Percentiles rank a stretch among this genome's conserved stretches.
phyloP scores from a whole-genome alignment of 495 filamentous ascomycete species.

The Cercophora newfieldiana region DNA sequence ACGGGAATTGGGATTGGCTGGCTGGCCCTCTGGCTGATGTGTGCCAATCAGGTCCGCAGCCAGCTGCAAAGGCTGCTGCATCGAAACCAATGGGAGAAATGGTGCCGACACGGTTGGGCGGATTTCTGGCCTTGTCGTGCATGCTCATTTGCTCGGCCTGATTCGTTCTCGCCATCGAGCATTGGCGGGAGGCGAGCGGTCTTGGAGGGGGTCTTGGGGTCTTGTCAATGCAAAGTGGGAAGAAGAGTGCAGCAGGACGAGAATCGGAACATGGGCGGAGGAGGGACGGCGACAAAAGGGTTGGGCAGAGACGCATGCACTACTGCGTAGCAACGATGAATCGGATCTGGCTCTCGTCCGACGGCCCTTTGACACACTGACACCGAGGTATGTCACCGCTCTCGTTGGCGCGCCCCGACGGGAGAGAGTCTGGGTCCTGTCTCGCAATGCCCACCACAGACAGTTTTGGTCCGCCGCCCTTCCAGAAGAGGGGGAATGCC shows the following conservation, averaged over 20 bases:
- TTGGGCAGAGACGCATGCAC: conserved; percentile 38
- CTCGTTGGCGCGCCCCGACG: neutral
- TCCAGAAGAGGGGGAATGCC: neutral
- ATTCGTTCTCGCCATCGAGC: conserved; percentile 19
- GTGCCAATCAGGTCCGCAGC: conserved; percentile 32
- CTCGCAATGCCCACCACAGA: conserved; percentile 7
- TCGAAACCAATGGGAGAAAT: conserved; percentile 27
- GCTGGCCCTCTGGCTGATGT: conserved; percentile 15
- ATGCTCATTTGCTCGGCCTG: conserved; percentile 18
- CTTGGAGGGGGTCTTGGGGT: too few relatives aligned
- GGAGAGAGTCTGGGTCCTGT: neutral
- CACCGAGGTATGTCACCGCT: conserved; percentile 16
- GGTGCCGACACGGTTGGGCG: conserved; percentile 19
- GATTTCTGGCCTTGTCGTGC: conserved; percentile 30
- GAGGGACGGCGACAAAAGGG: neutral
- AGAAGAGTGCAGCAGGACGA: conserved; percentile 13
- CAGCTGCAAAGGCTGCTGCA: conserved; percentile 35
- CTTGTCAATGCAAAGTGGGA: conserved; percentile 1
- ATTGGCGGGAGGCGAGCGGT: conserved; percentile 3
- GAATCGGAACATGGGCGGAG: neutral
- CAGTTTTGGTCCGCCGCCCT: neutral
- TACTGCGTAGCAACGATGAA: neutral
- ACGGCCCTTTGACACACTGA: conserved; percentile 4
- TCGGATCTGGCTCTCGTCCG: conserved; percentile 15
- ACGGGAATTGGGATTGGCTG: neutral